Conservation (phyloP, 2,329 filamentous ascomycete genomes). For the Talaromyces sp. region DNA sequence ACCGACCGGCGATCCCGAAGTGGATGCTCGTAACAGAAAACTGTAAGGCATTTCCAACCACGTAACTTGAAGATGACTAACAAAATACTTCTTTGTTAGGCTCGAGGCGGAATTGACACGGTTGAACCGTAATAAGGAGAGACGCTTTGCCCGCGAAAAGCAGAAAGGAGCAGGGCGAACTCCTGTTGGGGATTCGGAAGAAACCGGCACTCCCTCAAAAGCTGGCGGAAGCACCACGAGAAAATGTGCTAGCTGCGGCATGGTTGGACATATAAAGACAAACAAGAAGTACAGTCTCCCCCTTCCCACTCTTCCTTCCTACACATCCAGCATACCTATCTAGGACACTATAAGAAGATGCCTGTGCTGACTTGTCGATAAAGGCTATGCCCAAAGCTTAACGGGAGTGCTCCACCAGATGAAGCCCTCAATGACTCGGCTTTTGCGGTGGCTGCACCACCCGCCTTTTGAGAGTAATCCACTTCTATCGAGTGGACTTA, state of each 20-base stretch:
- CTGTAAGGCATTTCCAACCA: constrained; percentile 40
- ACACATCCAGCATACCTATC: background rate
- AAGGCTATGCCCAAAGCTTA: constrained; percentile 79
- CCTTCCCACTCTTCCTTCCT: background rate
- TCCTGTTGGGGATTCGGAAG: constrained; percentile 41
- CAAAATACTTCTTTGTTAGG: constrained; percentile 33
- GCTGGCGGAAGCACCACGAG: constrained; percentile 59
- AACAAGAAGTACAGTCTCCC: constrained; percentile 76
- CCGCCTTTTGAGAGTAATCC: constrained; percentile 12
- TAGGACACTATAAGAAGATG: background rate
- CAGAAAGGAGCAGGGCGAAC: constrained; percentile 62
- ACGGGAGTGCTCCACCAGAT: constrained; percentile 68
- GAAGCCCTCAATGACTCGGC: constrained; percentile 43
- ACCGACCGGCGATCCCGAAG: constrained; percentile 63
- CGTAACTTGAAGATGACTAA: background rate
- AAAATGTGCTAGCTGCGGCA: constrained; percentile 96
- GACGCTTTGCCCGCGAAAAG: constrained; percentile 83
- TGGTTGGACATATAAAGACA: constrained; percentile 96
- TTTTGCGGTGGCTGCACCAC: constrained; percentile 45
- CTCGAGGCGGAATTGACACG: constrained; percentile 73
- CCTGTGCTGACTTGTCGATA: constrained; percentile 18
- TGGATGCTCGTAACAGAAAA: constrained; percentile 58
- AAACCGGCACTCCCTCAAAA: constrained; percentile 53
- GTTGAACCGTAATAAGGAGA: constrained; percentile 85
- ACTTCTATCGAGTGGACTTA: no score